Percentiles rank a stretch among this genome's conserved stretches.
Evolutionary conservation across 257 asterid genomes (phyloP).

Genomic region (Solanum chmielewskii): DNA sequence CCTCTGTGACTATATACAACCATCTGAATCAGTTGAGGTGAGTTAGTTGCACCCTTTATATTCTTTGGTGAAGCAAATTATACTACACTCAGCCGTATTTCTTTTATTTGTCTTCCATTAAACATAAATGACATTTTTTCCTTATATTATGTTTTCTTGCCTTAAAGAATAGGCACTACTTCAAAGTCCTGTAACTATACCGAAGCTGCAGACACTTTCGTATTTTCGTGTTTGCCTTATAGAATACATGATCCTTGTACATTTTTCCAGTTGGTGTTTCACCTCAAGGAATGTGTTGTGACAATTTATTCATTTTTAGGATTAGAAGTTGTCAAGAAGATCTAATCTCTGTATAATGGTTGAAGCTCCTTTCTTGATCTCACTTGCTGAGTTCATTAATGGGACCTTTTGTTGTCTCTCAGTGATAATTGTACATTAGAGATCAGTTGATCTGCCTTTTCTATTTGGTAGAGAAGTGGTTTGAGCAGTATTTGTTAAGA

Average conservation of each 20-base stretch:
- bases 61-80: not conserved
- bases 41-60: conserved; percentile 10
- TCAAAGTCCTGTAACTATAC: not conserved
- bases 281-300: not conserved
- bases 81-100: not conserved
- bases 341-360: not conserved
- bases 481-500: not conserved
- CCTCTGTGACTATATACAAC: conserved; percentile 78
- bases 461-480: not conserved
- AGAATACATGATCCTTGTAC: not conserved
- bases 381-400: not conserved
- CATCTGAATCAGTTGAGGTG: conserved; percentile 80
- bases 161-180: not conserved
- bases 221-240: not conserved
- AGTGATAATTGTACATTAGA: not conserved
- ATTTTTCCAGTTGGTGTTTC: not conserved
- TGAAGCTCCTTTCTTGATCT: not conserved
- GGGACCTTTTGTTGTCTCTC: not conserved
- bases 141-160: not conserved
- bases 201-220: not conserved
- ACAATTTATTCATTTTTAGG: not conserved
- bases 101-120: not conserved
- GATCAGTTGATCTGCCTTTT: not conserved
- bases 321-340: not conserved
- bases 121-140: not conserved